Base-by-base conservation (phyloP, 148 eudicot species). In the Diospyros kaki region DNA sequence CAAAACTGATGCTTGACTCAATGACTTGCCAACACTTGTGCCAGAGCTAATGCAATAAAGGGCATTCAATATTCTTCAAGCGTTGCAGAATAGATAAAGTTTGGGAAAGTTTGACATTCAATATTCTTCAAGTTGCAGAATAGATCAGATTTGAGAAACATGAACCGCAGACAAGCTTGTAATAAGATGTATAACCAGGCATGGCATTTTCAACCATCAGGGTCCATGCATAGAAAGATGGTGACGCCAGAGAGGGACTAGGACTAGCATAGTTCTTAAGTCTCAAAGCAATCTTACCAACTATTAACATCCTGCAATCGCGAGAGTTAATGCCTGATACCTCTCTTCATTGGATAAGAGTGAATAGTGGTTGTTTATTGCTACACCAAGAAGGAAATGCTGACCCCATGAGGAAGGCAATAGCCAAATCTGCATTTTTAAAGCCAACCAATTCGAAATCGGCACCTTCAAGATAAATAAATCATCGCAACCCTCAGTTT, bases 221-320 rank as follows among this genome's bases (percentile, higher is more conserved):
- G 74, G 76, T 80, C 82, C 75, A 80, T 77, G 77, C 80, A 76
- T 72, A 82, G 72, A 66, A 81, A 75, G 84, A 43, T 76, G 76
- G 74, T 28, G 81, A 81, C 71, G 70, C 73, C 81, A 79, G 42
- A 79, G 77, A 74, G 81, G 73, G 28, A 76, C 81, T 76, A 72
- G 75, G 85, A 82, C 82, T 72, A 81, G 82, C 65, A 84, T 75
- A 88, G 85, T 84, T 85, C 85, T 87, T 62, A 84, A 90, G 92
- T 85, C 95, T 90, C 83, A 80, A 91, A 92, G 94, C 93, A 92
- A 84, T 92, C 98, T 92, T 95, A 95, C 97, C 94, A 89, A 88
- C 99, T 88, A 90, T 81, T 76, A 84, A 84, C 81, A 88, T 93
- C 96, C 98, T 87, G 93, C 89, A 96, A 90, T 82, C 83, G 86